phyloP scores from a whole-genome alignment of 2,329 filamentous ascomycete species.

The Endoconidiophora polonica region DNA sequence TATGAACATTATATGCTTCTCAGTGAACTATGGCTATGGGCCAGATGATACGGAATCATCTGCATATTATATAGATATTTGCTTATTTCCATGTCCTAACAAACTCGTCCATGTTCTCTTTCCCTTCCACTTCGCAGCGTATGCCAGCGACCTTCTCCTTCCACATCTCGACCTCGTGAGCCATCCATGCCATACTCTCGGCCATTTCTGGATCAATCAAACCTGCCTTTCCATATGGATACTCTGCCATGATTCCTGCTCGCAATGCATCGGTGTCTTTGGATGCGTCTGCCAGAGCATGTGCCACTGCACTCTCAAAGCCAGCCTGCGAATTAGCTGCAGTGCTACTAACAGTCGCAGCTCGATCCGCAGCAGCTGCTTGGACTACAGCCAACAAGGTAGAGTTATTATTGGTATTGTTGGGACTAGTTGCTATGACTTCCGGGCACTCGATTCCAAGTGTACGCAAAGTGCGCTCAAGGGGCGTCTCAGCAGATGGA shows the following conservation, averaged over 20 bases:
- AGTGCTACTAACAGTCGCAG: conserved; percentile 27
- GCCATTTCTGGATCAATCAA: conserved; percentile 38
- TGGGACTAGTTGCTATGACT: neutral
- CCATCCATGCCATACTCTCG: conserved; percentile 29
- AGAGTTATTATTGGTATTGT: neutral
- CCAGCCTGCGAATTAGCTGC: conserved; percentile 29
- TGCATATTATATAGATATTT: neutral
- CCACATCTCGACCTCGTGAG: conserved; percentile 24
- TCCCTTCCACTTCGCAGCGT: conserved; percentile 21
- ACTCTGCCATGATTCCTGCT: conserved; percentile 37
- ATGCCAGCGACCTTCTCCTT: too few relatives aligned
- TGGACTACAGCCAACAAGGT: conserved; percentile 22
- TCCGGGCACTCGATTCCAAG: neutral
- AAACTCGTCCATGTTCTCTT: conserved; percentile 33
- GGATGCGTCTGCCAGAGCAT: conserved; percentile 30
- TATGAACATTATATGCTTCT: too few relatives aligned
- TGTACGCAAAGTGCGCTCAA: neutral
- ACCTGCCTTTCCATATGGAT: conserved; percentile 28
- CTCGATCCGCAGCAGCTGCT: conserved; percentile 24
- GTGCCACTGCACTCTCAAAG: conserved; percentile 28
- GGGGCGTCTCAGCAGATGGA: neutral
- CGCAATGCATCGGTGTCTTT: conserved; percentile 31
- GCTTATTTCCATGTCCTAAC: conserved; percentile 25
- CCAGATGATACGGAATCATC: too few relatives aligned
- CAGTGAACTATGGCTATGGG: too few relatives aligned